A percentile compares a stretch with the other conserved stretches of the same genome.
These are phyloP conservation scores for Scheffersomyces titani DNA, from an alignment of 1,139 yeast genomes.

Conservation along the genomic window DNA sequence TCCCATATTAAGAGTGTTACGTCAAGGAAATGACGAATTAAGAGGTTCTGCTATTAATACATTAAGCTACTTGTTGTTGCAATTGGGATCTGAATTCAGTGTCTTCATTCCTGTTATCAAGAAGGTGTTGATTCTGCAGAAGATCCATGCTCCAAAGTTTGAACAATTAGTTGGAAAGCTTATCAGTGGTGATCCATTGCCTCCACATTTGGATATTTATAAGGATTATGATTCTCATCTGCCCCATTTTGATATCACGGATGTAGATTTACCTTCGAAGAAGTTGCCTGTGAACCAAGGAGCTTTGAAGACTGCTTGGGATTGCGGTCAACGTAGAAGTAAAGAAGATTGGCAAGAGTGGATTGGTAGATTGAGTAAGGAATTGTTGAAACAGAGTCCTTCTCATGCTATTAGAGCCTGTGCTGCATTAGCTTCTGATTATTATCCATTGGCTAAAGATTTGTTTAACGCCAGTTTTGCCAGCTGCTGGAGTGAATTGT, in stretches of 20 bases:
- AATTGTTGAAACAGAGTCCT: constrained; percentile 86
- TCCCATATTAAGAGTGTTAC: constrained; percentile 74
- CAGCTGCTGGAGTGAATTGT: constrained; percentile 92
- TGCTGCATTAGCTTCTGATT: constrained; percentile 84
- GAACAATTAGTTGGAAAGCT: constrained; percentile 81
- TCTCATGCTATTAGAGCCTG: constrained; percentile 95
- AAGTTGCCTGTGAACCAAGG: constrained; percentile 81
- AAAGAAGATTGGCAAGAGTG: constrained; percentile 98
- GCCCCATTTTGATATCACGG: constrained; percentile 57
- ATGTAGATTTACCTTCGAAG: constrained; percentile 69
- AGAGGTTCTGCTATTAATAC: constrained; percentile 73
- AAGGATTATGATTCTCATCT: constrained; percentile 57
- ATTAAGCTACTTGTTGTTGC: constrained; percentile 72
- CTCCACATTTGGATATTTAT: constrained; percentile 72
- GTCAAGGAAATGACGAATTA: constrained; percentile 61
- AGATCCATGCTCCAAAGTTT: constrained; percentile 71
- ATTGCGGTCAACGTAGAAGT: constrained; percentile 83
- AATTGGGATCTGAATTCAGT: constrained; percentile 80
- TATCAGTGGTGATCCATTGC: constrained; percentile 85
- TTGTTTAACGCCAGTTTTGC: constrained; percentile 94
- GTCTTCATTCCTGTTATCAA: constrained; percentile 88
- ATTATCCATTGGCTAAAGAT: constrained; percentile 87
- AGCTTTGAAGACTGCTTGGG: constrained; percentile 85
- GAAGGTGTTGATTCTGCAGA: constrained; percentile 62
- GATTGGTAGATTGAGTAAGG: constrained; percentile 86